phyloP scores from a whole-genome alignment of 352 stramenopile species.

The Pythium folliculosum region DNA sequence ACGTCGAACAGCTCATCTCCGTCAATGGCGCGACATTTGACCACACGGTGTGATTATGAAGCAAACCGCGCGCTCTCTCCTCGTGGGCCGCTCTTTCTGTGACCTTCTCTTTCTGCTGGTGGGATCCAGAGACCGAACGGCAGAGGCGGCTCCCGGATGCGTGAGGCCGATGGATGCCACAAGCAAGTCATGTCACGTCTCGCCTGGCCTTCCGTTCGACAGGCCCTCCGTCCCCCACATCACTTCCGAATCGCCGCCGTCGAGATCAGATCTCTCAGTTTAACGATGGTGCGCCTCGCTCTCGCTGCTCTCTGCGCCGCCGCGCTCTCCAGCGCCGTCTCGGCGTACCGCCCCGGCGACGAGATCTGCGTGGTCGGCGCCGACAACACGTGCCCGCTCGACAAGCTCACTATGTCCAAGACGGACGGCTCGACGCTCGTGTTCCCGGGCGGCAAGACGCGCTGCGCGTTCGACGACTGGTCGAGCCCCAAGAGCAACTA shows the following conservation, averaged over 20 bases:
- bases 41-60: not conserved
- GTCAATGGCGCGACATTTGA: not conserved
- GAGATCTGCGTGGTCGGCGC: conserved; percentile 56
- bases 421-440: conserved; percentile 57
- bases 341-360: conserved; percentile 44
- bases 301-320: conserved; percentile 16
- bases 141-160: not conserved
- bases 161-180: not conserved
- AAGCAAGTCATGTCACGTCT: no score
- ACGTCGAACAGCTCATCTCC: conserved; percentile 1
- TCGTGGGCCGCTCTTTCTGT: conserved; percentile 2
- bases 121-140: conserved; percentile 10
- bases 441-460: conserved; percentile 56
- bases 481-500: conserved; percentile 29
- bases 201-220: not conserved
- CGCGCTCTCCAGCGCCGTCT: conserved; percentile 2
- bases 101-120: not conserved
- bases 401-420: conserved; percentile 47
- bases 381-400: conserved; percentile 48
- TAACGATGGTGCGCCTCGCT: conserved; percentile 20
- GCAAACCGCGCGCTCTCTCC: not conserved
- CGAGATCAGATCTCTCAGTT: not conserved
- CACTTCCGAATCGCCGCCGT: conserved; percentile 21
- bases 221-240: not conserved
- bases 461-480: conserved; percentile 60